Percentiles rank a stretch among this genome's conserved stretches.
These are phyloP conservation scores for Phytophthora litchii DNA, from an alignment of 352 stramenopile species.

Conservation along the genomic window DNA sequence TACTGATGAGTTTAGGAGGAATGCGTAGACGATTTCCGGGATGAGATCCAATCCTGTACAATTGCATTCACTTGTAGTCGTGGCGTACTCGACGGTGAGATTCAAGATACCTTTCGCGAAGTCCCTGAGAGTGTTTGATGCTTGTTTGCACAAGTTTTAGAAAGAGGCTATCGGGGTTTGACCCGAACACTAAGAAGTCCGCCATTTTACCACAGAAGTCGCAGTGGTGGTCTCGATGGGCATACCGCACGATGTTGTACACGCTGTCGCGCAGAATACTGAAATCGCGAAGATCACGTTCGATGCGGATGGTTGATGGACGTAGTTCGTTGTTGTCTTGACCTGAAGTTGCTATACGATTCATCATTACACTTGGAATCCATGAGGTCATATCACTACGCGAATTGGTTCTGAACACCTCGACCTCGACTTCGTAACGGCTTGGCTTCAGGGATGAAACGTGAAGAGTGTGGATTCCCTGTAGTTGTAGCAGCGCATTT, in stretches of 20 bases:
- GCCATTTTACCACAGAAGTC: constrained; percentile 5
- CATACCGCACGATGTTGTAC: constrained; percentile 36
- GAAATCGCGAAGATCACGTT: constrained; percentile 77
- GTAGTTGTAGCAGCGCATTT: constrained; percentile 2
- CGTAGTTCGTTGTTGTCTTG: not conserved
- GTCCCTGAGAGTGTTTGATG: not conserved
- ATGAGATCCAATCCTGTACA: not conserved
- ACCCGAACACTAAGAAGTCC: not conserved
- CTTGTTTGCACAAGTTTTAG: not conserved
- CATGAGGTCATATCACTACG: not conserved
- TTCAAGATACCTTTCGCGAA: constrained; percentile 1
- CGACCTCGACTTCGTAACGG: not conserved
- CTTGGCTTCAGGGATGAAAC: not conserved
- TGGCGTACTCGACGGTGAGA: not conserved
- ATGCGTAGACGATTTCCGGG: constrained; percentile 1
- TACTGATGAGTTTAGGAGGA: not conserved
- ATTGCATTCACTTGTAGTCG: constrained; percentile 1
- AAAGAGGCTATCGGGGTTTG: not conserved
- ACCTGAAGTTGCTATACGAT: not conserved
- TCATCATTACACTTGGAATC: not conserved
- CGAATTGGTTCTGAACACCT: not conserved
- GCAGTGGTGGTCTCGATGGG: constrained; percentile 4
- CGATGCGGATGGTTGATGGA: not conserved
- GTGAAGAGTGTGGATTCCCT: not conserved
- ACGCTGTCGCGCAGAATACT: constrained; percentile 82